Base-by-base conservation (phyloP, 805 yeast genomes). In the Candida dendrica region DNA sequence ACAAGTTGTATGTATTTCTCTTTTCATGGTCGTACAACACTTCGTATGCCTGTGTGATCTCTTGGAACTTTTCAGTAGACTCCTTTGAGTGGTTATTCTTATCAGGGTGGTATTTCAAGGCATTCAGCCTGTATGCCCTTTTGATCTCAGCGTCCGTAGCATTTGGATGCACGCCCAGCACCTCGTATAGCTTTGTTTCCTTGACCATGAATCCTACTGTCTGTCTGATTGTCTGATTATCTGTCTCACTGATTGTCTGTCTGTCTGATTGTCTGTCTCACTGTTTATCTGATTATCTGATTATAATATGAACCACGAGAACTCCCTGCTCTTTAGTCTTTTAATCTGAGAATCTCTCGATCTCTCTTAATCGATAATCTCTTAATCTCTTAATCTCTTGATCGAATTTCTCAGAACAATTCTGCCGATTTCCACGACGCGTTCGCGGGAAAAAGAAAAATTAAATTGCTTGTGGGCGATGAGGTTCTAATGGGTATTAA, bases 191-290 rank as follows among this genome's bases (percentile, higher is more conserved):
- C 52, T 70, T 71, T 30, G 87, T 72, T 44, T 84, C 90, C 51
- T 72, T 80, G 24, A 74, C 87, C 90, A 83, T 82, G 27, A 18
- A n/a, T n/a, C n/a, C n/a, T n/a, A n/a, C n/a, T n/a, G n/a, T n/a
- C n/a, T n/a, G n/a, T n/a, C n/a, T n/a, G n/a, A n/a, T n/a, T n/a
- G n/a, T n/a, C n/a, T n/a, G n/a, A n/a, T n/a, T n/a, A n/a, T n/a
- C n/a, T n/a, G n/a, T n/a, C n/a, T n/a, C n/a, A n/a, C n/a, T n/a
- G n/a, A n/a, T n/a, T n/a, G n/a, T n/a, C n/a, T n/a, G n/a, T n/a
- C n/a, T n/a, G n/a, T n/a, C n/a, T n/a, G n/a, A n/a, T n/a, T n/a
- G n/a, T n/a, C n/a, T n/a, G n/a, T n/a, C n/a, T n/a, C n/a, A n/a
- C n/a, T n/a, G n/a, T n/a, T n/a, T n/a, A n/a, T n/a, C n/a, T n/a